Percentiles rank a stretch among this genome's conserved stretches.
These are phyloP conservation scores for Geopyxis carbonaria DNA, from an alignment of 495 filamentous ascomycete species.

Conservation along the genomic window DNA sequence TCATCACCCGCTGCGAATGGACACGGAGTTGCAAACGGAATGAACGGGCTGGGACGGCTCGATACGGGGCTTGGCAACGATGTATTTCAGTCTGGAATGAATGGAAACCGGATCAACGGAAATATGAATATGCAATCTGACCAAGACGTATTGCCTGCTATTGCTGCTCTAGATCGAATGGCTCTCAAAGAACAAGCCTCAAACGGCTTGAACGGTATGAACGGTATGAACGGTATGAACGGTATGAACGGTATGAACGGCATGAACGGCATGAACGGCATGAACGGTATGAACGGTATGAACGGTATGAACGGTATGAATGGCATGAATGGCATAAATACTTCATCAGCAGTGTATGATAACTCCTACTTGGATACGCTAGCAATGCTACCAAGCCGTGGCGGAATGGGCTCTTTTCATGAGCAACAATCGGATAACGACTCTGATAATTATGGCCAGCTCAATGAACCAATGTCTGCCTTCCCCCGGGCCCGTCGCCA, in stretches of 20 bases:
- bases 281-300: slow-evolving; percentile 8
- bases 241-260: too few species aligned
- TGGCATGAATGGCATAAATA: too few species aligned
- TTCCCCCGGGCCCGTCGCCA: slow-evolving; percentile 4
- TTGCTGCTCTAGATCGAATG: slow-evolving; percentile 3
- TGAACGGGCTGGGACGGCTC: neutral
- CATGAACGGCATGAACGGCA: slow-evolving; percentile 3
- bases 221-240: too few species aligned
- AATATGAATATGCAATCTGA: slow-evolving; percentile 1
- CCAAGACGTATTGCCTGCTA: neutral
- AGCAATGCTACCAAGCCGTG: too few species aligned
- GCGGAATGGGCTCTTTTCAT: too few species aligned
- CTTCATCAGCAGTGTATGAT: too few species aligned
- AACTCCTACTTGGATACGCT: too few species aligned
- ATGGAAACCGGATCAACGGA: slow-evolving; percentile 1
- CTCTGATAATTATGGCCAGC: too few species aligned
- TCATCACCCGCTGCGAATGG: neutral
- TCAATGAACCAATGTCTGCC: neutral
- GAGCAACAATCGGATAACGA: too few species aligned
- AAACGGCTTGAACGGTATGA: slow-evolving; percentile 5
- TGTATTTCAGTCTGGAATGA: neutral
- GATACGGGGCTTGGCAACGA: slow-evolving; percentile 5
- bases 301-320: too few species aligned
- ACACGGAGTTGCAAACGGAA: slow-evolving; percentile 1
- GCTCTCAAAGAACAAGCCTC: neutral